These are phyloP conservation scores for Sclerotinia sclerotiorum DNA, from an alignment of 2,329 filamentous ascomycete species.

Conservation along the genomic window DNA sequence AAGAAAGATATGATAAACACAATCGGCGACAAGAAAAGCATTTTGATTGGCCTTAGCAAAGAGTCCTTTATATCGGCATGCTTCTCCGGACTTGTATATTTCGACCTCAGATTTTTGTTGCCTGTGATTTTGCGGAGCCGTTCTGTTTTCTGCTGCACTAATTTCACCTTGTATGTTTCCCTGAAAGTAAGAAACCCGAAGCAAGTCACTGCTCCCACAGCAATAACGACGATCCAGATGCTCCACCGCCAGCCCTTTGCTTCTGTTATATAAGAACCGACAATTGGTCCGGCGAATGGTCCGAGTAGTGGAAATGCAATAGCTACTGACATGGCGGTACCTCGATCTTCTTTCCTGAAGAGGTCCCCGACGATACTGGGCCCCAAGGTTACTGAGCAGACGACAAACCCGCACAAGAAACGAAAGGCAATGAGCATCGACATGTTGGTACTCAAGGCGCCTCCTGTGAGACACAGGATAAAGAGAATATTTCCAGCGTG, in stretches of 20 bases:
- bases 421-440: constrained; percentile 10
- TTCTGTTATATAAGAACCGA: constrained; percentile 40
- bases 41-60: constrained; percentile 39
- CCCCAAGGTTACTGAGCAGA: neutral
- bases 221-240: constrained; percentile 41
- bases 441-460: neutral
- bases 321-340: constrained; percentile 16
- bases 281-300: constrained; percentile 37
- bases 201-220: constrained; percentile 9
- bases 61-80: neutral
- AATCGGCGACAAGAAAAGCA: constrained; percentile 41
- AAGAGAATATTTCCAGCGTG: neutral
- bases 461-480: neutral
- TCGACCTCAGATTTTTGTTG: constrained; percentile 8
- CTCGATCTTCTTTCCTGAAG: constrained; percentile 17
- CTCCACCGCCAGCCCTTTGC: constrained; percentile 42
- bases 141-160: constrained; percentile 8
- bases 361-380: constrained; percentile 14
- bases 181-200: constrained; percentile 9
- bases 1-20: constrained; percentile 40
- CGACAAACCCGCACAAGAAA: constrained; percentile 9
- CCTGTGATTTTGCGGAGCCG: constrained; percentile 10
- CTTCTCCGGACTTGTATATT: neutral
- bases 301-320: constrained; percentile 34
- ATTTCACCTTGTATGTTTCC: constrained; percentile 13